Conservation (phyloP, 2,329 filamentous ascomycete species). For the Cylindrodendrum hubeiense region DNA sequence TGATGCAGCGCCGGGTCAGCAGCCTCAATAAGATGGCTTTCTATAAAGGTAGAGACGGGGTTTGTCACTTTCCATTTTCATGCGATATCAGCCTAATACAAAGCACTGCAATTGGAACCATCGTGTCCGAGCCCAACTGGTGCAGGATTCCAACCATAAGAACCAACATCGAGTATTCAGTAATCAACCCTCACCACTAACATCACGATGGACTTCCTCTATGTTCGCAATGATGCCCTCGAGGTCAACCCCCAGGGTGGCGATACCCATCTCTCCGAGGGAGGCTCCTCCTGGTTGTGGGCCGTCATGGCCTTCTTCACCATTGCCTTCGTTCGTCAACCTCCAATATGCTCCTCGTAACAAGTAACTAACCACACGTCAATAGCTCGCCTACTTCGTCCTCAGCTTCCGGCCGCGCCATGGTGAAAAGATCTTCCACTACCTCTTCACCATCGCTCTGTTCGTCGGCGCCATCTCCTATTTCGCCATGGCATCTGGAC, state of each 20-base stretch:
- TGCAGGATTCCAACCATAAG: too few relatives aligned
- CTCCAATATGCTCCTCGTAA: neutral
- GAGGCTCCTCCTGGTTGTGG: slow-evolving; percentile 69
- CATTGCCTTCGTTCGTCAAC: slow-evolving; percentile 57
- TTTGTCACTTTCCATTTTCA: too few relatives aligned
- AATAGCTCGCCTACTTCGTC: slow-evolving; percentile 55
- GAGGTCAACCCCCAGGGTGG: slow-evolving; percentile 59
- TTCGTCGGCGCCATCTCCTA: slow-evolving; percentile 64
- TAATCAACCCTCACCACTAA: too few relatives aligned
- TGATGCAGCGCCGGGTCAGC: too few relatives aligned
- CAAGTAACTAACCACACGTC: slow-evolving; percentile 1
- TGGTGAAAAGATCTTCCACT: slow-evolving; percentile 68
- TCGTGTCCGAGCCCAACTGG: too few relatives aligned
- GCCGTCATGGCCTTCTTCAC: slow-evolving; percentile 63
- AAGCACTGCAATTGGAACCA: too few relatives aligned
- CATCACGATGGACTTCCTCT: slow-evolving; percentile 48
- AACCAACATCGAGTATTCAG: too few relatives aligned
- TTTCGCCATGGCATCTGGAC: slow-evolving; percentile 64
- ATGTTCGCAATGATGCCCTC: slow-evolving; percentile 59
- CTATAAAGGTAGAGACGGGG: too few relatives aligned
- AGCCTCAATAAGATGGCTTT: too few relatives aligned
- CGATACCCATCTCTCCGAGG: slow-evolving; percentile 47
- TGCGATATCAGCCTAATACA: too few relatives aligned
- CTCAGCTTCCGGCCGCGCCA: slow-evolving; percentile 57
- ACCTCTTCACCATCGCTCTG: slow-evolving; percentile 63